phyloP scores from a whole-genome alignment of 352 stramenopile genomes.

The Phytophthora brassicae region DNA sequence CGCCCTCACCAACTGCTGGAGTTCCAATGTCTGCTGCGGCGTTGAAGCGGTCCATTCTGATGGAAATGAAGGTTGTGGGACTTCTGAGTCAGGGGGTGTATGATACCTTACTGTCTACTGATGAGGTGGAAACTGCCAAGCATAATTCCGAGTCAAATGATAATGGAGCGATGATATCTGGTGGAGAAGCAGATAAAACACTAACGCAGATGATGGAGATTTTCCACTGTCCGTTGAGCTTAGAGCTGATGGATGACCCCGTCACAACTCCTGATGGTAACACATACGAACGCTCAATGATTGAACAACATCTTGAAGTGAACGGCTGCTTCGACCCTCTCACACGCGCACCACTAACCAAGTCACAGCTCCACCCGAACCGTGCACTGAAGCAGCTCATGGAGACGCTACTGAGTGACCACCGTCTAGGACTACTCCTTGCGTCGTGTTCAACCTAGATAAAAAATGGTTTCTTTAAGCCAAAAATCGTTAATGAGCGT shows the following conservation, averaged over 20 bases:
- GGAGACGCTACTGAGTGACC: slow-evolving; percentile 67
- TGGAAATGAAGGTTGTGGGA: slow-evolving; percentile 67
- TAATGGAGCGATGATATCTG: neutral
- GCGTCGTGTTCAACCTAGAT: slow-evolving; percentile 45
- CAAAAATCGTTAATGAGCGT: neutral
- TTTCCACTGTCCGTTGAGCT: slow-evolving; percentile 70
- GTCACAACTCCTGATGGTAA: slow-evolving; percentile 75
- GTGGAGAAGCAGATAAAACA: slow-evolving; percentile 36
- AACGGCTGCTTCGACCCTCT: slow-evolving; percentile 79
- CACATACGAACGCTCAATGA: slow-evolving; percentile 80
- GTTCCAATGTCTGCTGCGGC: slow-evolving; percentile 25
- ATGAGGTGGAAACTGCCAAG: slow-evolving; percentile 8
- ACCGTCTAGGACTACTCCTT: slow-evolving; percentile 57
- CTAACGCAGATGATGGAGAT: slow-evolving; percentile 73
- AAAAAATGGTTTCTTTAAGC: neutral
- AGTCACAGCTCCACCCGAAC: slow-evolving; percentile 65
- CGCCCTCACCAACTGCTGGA: slow-evolving; percentile 33
- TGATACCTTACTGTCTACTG: slow-evolving; percentile 40
- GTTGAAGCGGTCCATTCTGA: slow-evolving; percentile 54
- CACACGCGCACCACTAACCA: slow-evolving; percentile 55
- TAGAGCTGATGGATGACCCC: slow-evolving; percentile 78
- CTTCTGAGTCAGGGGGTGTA: slow-evolving; percentile 53
- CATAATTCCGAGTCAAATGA: slow-evolving; percentile 4
- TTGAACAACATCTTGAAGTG: slow-evolving; percentile 67
- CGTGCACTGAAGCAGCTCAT: slow-evolving; percentile 71